Base-by-base conservation (phyloP, 2,329 filamentous ascomycete genomes). In the Ophiocordyceps camponoti-floridani region DNA sequence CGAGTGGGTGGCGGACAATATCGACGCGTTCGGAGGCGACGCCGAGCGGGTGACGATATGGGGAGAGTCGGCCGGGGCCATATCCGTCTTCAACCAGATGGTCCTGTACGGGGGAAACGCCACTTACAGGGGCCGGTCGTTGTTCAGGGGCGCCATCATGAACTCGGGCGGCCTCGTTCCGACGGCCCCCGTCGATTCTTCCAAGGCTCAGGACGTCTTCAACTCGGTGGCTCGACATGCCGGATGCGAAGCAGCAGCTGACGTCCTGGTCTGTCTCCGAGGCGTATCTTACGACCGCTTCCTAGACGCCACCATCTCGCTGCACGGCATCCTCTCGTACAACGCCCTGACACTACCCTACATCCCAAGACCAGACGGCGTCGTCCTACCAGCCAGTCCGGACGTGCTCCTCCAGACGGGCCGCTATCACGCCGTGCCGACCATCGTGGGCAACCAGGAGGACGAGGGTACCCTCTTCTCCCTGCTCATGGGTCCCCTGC, bases 141-240 rank as follows among this genome's bases (percentile, higher is more conserved):
- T 91, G 0, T 89, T 91, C 70, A 74, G 80, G 26, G 83, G 67
- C 1, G 83, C 68, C 26, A 88, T 89, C 52, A 88, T 91, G 83
- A 74, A 82, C 62, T 83, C 77, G 2, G 82, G 82, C 2, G 75
- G 69, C 46, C 58, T 80, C 2, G 61, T 75, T 0, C 79, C 79
- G 0, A 69, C 78, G 0, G 72, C 77, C 26, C 66, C 70, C 0
- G 73, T 86, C 0, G 81, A 85, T 52, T 70, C 72, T 28, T 61
- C 66, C 11, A 84, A 84, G 57, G 75, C 70, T 0, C 82, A 88
- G 54, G 65, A 58, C 2, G 62, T 75, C 4, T 87, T 84, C 54
- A 68, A 85, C 53, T 60, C 63, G 0, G 72, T 87, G 3, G 73
- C 80, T 7, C 52, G 58, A 2, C 63, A 66, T 27, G 75, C 75